A percentile compares a stretch with the other conserved stretches of the same genome.
These are phyloP conservation scores for Melastoma candidum DNA, from an alignment of 441 rosid species.

Conservation along the genomic window DNA sequence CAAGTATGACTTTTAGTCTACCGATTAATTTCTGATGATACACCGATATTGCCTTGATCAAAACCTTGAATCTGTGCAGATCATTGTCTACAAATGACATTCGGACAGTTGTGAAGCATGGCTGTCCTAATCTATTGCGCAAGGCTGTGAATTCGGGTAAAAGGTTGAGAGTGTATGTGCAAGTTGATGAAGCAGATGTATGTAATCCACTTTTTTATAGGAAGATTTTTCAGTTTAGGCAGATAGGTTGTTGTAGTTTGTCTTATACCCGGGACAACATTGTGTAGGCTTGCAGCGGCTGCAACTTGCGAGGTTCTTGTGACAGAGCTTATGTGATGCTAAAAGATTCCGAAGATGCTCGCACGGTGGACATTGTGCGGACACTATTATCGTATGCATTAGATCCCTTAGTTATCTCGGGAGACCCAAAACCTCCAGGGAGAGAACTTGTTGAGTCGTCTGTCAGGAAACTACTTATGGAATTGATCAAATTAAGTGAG, in stretches of 20 bases:
- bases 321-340: constrained; percentile 77
- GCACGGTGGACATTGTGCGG: constrained; percentile 81
- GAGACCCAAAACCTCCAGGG: constrained; percentile 40
- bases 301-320: constrained; percentile 75
- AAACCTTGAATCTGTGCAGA: constrained; percentile 29
- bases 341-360: constrained; percentile 59
- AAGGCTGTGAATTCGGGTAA: constrained; percentile 77
- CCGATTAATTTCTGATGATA: too few relatives aligned
- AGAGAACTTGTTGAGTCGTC: constrained; percentile 44
- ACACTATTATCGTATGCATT: constrained; percentile 54
- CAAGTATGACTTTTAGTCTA: too few relatives aligned
- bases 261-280: not conserved
- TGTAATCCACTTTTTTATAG: constrained; percentile 12
- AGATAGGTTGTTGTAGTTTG: not conserved
- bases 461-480: constrained; percentile 61
- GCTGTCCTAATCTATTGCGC: constrained; percentile 78
- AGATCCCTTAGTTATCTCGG: constrained; percentile 53
- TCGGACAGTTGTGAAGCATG: constrained; percentile 56
- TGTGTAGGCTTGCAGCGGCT: constrained; percentile 65
- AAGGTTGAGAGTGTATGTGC: constrained; percentile 61
- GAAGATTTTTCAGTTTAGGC: not conserved
- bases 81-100: constrained; percentile 48
- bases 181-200: constrained; percentile 84
- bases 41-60: too few relatives aligned
- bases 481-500: constrained; percentile 64